These are phyloP conservation scores for Graphium sp. DNA, from an alignment of 2,329 filamentous ascomycete genomes.

Conservation along the genomic window DNA sequence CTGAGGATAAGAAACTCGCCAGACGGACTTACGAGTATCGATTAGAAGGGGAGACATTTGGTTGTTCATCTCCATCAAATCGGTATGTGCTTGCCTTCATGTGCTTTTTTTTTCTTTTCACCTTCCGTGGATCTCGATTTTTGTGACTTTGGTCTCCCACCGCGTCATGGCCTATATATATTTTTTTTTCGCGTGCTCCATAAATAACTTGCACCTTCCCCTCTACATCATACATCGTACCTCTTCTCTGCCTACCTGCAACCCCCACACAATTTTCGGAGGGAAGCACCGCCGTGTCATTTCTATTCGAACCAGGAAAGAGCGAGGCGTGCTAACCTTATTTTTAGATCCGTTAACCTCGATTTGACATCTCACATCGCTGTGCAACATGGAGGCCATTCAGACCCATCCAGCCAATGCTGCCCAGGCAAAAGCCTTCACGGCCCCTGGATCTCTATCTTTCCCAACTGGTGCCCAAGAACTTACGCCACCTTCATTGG, in stretches of 20 bases:
- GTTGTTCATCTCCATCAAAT: constrained; percentile 89
- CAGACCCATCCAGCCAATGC: constrained; percentile 86
- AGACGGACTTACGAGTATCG: too few relatives aligned
- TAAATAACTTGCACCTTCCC: too few relatives aligned
- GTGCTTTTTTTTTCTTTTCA: constrained; percentile 11
- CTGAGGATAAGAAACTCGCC: too few relatives aligned
- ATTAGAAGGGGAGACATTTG: constrained; percentile 93
- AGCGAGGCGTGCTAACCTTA: too few relatives aligned
- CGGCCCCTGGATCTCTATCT: constrained; percentile 78
- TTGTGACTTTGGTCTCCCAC: neutral
- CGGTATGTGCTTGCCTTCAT: constrained; percentile 16
- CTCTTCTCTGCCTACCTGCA: too few relatives aligned
- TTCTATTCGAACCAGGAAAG: too few relatives aligned
- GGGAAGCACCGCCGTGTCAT: too few relatives aligned
- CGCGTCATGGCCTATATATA: neutral
- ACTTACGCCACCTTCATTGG: constrained; percentile 54
- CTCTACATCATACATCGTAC: too few relatives aligned
- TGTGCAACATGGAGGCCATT: constrained; percentile 74
- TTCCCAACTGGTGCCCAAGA: constrained; percentile 76
- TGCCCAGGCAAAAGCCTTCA: constrained; percentile 89
- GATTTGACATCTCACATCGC: too few relatives aligned
- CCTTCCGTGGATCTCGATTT: neutral
- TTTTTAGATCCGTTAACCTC: too few relatives aligned
- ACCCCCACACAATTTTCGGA: too few relatives aligned
- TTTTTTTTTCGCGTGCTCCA: neutral